phyloP scores from a whole-genome alignment of 116 monocot species.

The Phalaenopsis hybrid region DNA sequence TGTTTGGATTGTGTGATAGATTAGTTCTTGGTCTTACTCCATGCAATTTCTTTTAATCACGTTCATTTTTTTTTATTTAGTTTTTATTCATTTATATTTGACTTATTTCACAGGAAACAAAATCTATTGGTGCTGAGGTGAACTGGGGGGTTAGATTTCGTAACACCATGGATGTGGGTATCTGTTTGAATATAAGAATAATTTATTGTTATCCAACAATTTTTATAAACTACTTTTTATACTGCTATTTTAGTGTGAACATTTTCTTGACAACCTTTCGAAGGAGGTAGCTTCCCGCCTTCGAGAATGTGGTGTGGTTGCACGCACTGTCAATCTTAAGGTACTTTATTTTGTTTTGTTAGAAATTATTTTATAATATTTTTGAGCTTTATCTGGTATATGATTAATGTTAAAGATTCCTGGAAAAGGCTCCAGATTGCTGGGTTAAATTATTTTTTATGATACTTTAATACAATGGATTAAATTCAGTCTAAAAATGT shows the following conservation, averaged over 20 bases:
- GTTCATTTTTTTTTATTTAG: neutral
- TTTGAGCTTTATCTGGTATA: neutral
- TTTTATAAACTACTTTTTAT: conserved; percentile 2
- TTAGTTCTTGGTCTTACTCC: neutral
- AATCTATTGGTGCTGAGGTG: conserved; percentile 94
- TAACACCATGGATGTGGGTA: conserved; percentile 52
- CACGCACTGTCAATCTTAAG: conserved; percentile 78
- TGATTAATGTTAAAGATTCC: neutral
- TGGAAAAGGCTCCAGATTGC: neutral
- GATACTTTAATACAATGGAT: neutral
- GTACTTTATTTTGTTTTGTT: conserved; percentile 17
- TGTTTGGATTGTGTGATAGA: neutral
- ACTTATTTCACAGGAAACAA: conserved; percentile 62
- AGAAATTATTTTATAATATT: neutral
- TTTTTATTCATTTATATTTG: conserved; percentile 3
- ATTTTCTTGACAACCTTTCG: conserved; percentile 67
- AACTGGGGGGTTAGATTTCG: conserved; percentile 97
- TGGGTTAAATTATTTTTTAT: neutral
- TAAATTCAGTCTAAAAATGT: neutral
- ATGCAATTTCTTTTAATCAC: neutral
- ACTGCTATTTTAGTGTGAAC: conserved; percentile 45
- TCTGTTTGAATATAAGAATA: conserved; percentile 7
- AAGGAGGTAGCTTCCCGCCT: conserved; percentile 81
- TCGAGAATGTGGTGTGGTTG: conserved; percentile 69
- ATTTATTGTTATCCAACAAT: neutral